Evolutionary conservation across 129 eudicot genomes (phyloP).

Genomic region (Artemisia tridentata): DNA sequence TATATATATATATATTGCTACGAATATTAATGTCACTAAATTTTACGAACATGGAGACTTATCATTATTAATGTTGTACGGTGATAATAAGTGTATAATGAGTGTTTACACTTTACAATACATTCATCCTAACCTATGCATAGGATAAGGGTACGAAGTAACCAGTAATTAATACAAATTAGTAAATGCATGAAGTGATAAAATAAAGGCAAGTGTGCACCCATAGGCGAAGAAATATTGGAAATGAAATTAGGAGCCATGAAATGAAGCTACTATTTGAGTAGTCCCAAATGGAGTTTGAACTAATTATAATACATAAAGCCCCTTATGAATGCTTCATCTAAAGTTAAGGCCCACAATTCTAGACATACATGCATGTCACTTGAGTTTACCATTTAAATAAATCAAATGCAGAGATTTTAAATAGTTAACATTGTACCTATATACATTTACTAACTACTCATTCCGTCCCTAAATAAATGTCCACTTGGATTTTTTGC

Average conservation of each 20-base stretch:
- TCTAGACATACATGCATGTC: background rate
- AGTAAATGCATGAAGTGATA: conserved; percentile 2
- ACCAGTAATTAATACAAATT: background rate
- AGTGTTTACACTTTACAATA: too few relatives aligned
- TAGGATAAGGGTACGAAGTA: too few relatives aligned
- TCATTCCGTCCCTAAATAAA: too few relatives aligned
- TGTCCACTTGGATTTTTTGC: too few relatives aligned
- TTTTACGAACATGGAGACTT: too few relatives aligned
- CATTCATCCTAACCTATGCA: too few relatives aligned
- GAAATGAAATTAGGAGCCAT: conserved; percentile 17
- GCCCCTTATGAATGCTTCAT: conserved; percentile 24
- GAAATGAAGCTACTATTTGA: conserved; percentile 27
- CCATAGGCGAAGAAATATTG: conserved; percentile 20
- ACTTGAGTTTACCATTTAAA: background rate
- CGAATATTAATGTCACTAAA: too few relatives aligned
- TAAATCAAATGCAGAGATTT: too few relatives aligned
- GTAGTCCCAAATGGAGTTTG: conserved; percentile 26
- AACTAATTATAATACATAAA: conserved; percentile 29
- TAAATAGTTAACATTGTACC: too few relatives aligned
- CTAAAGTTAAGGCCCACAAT: conserved; percentile 26
- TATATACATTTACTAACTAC: too few relatives aligned
- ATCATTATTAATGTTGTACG: too few relatives aligned
- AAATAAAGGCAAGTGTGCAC: conserved; percentile 31
- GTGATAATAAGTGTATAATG: background rate
- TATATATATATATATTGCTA: too few relatives aligned